Evolutionary conservation across 2,329 filamentous ascomycete species (phyloP), one percentile per base, ranked within the genome.

Genomic region (Tolypocladium sp.): DNA sequence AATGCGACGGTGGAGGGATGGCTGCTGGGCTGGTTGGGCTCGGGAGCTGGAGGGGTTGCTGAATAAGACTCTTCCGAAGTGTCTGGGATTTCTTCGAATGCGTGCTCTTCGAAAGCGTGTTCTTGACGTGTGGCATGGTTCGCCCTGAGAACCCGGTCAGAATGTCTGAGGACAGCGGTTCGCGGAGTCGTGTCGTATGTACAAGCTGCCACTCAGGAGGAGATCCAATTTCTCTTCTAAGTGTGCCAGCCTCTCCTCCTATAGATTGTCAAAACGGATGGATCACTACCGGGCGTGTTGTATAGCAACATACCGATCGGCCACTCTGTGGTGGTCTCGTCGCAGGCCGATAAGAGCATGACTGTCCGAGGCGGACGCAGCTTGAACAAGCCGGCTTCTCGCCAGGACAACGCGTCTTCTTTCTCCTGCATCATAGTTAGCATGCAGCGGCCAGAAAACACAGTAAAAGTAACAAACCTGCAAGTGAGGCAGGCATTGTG

Each of bases 181-280:
- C 44, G 33, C 58, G 58, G 40, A 56, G 38, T 55, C 33, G 41
- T 54, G 30, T 56, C 35, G 41, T 54, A 53, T 58, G 58, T 70
- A 71, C 68, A 71, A 65, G 66, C 68, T 74, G 58, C 77, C 77
- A 55, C 71, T 79, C 25, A 81, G 68, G 57, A 81, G 71, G 60
- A 77, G 74, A 67, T 81, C 78, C 54, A 81, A 73, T 65, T 81
- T 81, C 67, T 80, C 78, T 68, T 81, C 79, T 46, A 81, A 63
- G 56, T 77, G 75, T 17, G 77, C 77, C n/a, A 81, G 69, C 62
- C 79, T 73, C 65, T 81, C 79, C 62, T 79, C 77, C 79, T 81
- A 17, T 7, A 57, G 33, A 64, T 59, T 44, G 65, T 68, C 61
- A 67, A 58, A 49, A 63, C 59, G 42, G 55, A 55, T 46, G 30